Conservation (phyloP, 805 yeast species). For the Candida ulmi region DNA sequence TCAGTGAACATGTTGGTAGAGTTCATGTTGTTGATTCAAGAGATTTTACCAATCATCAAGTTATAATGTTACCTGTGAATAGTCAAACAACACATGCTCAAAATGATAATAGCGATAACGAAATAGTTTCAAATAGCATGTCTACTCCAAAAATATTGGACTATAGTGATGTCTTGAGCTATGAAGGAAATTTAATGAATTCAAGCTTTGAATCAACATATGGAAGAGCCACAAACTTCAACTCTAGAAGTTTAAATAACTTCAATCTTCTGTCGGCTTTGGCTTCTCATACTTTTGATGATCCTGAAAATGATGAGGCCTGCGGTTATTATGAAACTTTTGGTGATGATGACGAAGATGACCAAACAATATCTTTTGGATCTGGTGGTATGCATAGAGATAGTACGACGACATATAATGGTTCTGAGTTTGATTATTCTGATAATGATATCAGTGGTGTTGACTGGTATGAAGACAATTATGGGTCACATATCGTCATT, state of each 20-base stretch:
- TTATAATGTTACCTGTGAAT: slow-evolving; percentile 55
- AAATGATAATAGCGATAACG: neutral
- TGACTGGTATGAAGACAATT: slow-evolving; percentile 46
- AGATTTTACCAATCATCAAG: slow-evolving; percentile 68
- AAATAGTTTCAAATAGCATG: neutral
- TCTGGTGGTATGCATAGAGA: slow-evolving; percentile 8
- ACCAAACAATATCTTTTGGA: neutral
- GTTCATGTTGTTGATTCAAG: slow-evolving; percentile 82
- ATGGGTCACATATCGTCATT: slow-evolving; percentile 49
- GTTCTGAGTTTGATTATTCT: slow-evolving; percentile 20
- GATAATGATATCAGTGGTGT: slow-evolving; percentile 57
- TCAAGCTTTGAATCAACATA: neutral
- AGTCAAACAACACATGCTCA: slow-evolving; percentile 1
- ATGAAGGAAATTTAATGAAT: slow-evolving; percentile 12
- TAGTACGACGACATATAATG: slow-evolving; percentile 2
- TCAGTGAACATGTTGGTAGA: slow-evolving; percentile 82
- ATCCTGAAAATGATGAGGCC: slow-evolving; percentile 18
- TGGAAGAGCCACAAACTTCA: neutral
- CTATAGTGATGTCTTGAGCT: slow-evolving; percentile 17
- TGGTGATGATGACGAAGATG: slow-evolving; percentile 2
- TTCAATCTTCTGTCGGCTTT: slow-evolving; percentile 16
- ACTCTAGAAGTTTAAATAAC: slow-evolving; percentile 19
- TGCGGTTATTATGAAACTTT: slow-evolving; percentile 15
- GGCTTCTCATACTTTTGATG: neutral
- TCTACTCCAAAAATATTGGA: slow-evolving; percentile 19